Conservation (phyloP, 2,329 filamentous ascomycete genomes). For the Mycocentrospora acerina region DNA sequence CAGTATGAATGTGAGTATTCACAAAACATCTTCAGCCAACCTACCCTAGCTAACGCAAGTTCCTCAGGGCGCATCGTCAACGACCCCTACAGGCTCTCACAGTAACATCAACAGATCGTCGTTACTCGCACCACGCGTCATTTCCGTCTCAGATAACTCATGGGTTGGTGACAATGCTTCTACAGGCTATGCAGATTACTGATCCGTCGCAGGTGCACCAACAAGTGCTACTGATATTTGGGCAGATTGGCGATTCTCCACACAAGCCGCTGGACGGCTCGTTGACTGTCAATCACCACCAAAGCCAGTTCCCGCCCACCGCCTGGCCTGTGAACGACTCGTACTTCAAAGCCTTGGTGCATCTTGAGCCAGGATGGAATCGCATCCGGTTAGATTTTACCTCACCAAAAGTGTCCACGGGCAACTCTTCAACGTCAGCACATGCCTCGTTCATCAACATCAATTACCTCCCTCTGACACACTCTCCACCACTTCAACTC, state of each 20-base stretch:
- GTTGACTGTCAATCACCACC: conserved; percentile 75
- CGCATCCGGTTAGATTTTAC: conserved; percentile 83
- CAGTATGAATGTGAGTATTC: conserved; percentile 48
- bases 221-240: conserved; percentile 80
- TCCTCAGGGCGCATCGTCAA: conserved; percentile 55
- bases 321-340: conserved; percentile 87
- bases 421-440: conserved; percentile 64
- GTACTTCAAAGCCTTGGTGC: conserved; percentile 87
- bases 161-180: conserved; percentile 63
- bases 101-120: conserved; percentile 63
- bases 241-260: conserved; percentile 73
- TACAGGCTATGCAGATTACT: conserved; percentile 5
- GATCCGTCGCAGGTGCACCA: conserved; percentile 71
- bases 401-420: conserved; percentile 76
- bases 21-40: too few species aligned
- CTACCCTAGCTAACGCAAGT: conserved; percentile 7
- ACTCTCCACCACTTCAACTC: conserved; percentile 81
- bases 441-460: conserved; percentile 80
- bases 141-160: conserved; percentile 77
- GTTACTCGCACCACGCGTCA: conserved; percentile 75
- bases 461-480: conserved; percentile 80
- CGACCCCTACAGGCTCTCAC: conserved; percentile 50
- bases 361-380: conserved; percentile 90
- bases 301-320: conserved; percentile 80
- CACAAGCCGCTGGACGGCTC: conserved; percentile 73